Evolutionary conservation across 2,329 filamentous ascomycete genomes (phyloP), one percentile per base, ranked within the genome.

Genomic region (Pseudogymnoascus sp.): DNA sequence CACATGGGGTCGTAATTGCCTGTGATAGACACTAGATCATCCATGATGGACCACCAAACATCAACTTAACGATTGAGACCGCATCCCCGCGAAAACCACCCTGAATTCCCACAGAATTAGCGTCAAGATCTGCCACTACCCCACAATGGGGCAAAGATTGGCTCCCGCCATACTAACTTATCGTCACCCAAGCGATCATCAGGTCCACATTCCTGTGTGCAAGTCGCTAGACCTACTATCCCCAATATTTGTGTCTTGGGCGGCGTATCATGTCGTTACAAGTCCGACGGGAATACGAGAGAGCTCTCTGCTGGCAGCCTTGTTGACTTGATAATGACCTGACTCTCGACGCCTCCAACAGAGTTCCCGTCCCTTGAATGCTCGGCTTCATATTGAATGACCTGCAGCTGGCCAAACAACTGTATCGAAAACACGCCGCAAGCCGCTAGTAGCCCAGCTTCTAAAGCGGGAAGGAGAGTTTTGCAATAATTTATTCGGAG

Each of bases 91-190:
- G 9, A 55, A 29, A 33, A 17, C 9, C 4, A 13, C 15, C 48
- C 48, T 3, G 29, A 27, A 33, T 55, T n/a, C n/a, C 48, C 48
- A 55, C 48, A 33, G 7, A 55, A 55, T n/a, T 55, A 35, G 48
- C 9, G 48, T 55, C 27, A 9, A 55, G 29, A 55, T 55, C 48
- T 17, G 29, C 48, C 48, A 35, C 48, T 55, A 55, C 48, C 48
- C 48, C 48, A 21, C 29, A 55, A 55, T 33, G 48, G 29, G 48
- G 48, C 15, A 55, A 55, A 55, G 48, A 55, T 55, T 55, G n/a
- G 29, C 27, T 33, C 48, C 29, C 29, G 29, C 29, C n/a, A 13
- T 33, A 2, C n/a, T 55, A 55, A 33, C 15, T 33, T 55, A 17
- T 33, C 48, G 29, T 55, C 48, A 55, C 15, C 17, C 29, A 13